Evolutionary conservation across 768 basidiomycete genomes (phyloP), one percentile per base, ranked within the genome.

Genomic region (Termitomyces sp.): DNA sequence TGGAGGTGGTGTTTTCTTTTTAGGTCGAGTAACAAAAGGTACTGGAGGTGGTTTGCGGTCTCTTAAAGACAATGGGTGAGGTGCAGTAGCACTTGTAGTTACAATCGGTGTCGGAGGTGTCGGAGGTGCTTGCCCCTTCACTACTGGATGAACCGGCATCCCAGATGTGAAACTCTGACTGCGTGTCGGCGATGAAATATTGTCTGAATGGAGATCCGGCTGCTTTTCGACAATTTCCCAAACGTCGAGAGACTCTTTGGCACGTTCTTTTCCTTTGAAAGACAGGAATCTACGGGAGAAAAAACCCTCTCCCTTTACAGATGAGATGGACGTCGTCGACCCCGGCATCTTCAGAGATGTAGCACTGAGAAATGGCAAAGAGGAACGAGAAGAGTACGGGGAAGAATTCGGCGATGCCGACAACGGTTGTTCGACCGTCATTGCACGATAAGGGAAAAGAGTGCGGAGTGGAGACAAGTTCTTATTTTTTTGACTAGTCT

Each of bases 401-500:
- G 78, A 76, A 4, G 71, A 57, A 19, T 63, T 68, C 12, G 74
- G 69, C 2, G 74, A 68, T 9, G 76, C 76, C n/a, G 80, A 78
- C 45, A 75, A 68, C 9, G 74, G 65, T 38, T 74, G 73, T 34
- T 76, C 73, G 23, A 69, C 62, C 41, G 58, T 66, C 52, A 67
- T 65, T n/a, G 70, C 63, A 48, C 73, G 73, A 31, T 74, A 68
- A 29, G 77, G 76, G 50, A 81, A 79, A 27, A 83, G 67, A 1
- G 77, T 79, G 23, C 76, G 72, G 19, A 83, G 68, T 0, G 81
- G 79, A 7, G 80, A 79, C 56, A 74, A 71, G 54, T 71, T 77
- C 60, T 69, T 71, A 41, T 73, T 68, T 59, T 78, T 78, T 9
- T 70, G 58, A n/a, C 62, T 60, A 10, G 60, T 61, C 31, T 61